These are phyloP conservation scores for Spatholobus suberectus DNA, from an alignment of 306 rosid species.

Conservation along the genomic window DNA sequence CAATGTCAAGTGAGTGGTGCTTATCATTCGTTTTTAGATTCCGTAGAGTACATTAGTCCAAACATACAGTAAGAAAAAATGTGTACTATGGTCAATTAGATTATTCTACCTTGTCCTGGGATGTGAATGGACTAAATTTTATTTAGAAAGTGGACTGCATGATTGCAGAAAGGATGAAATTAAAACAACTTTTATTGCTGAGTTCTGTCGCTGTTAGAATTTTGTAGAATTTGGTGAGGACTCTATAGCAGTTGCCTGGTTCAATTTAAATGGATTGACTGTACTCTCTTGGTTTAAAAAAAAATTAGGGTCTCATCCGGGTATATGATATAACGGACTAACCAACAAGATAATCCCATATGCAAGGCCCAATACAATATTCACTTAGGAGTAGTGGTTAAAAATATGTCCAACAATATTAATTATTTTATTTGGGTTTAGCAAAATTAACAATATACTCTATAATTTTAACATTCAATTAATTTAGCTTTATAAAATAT, in stretches of 20 bases:
- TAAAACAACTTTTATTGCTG: neutral
- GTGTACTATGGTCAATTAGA: neutral
- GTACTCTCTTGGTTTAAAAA: neutral
- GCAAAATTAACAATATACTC: neutral
- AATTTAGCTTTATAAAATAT: neutral
- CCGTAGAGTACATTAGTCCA: neutral
- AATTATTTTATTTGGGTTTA: neutral
- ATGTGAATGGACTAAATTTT: neutral
- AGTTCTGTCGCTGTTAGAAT: neutral
- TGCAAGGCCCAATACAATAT: neutral
- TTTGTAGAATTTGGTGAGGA: neutral
- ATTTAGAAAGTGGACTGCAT: neutral
- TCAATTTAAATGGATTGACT: neutral
- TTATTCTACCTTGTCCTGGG: neutral
- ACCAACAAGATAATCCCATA: neutral
- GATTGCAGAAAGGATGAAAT: neutral
- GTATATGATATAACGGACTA: neutral
- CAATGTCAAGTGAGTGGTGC: slow-evolving; percentile 11
- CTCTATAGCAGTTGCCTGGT: neutral
- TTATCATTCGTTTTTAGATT: neutral
- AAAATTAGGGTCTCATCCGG: neutral
- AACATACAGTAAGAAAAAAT: neutral
- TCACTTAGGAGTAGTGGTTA: neutral
- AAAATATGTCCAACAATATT: neutral
- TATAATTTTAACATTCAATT: neutral